These are phyloP conservation scores for Apocynum venetum DNA, from an alignment of 257 asterid species.

Conservation along the genomic window DNA sequence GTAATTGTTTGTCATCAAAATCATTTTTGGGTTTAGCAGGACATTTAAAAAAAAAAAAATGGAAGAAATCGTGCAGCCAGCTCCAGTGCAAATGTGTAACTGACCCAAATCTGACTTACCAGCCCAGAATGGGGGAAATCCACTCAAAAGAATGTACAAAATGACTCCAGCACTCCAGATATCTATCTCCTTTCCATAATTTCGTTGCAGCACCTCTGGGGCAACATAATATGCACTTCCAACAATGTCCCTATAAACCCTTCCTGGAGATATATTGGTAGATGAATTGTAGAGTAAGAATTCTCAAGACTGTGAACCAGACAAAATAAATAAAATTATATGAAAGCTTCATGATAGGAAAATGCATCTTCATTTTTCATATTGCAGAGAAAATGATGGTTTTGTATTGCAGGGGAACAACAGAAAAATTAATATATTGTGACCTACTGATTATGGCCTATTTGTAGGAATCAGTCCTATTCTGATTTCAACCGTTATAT, in stretches of 20 bases:
- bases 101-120: conserved; percentile 16
- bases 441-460: background rate
- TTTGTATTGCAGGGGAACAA: background rate
- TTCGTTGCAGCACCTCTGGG: conserved; percentile 31
- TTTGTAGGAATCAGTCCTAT: background rate
- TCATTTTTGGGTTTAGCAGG: background rate
- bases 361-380: background rate
- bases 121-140: conserved; percentile 38
- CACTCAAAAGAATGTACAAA: conserved; percentile 35
- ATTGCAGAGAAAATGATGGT: background rate
- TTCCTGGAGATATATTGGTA: conserved; percentile 21
- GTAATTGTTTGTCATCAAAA: background rate
- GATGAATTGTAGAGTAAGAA: background rate
- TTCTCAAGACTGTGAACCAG: background rate
- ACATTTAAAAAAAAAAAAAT: background rate
- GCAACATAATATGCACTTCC: conserved; percentile 48
- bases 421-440: no score
- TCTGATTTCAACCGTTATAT: background rate
- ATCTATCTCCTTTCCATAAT: conserved; percentile 38
- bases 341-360: background rate
- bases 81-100: background rate
- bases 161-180: conserved; percentile 52
- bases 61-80: background rate
- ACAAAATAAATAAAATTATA: background rate
- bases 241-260: conserved; percentile 25